Evolutionary conservation across 768 basidiomycete genomes (phyloP), one percentile per base, ranked within the genome.

Genomic region (Dioszegia hungarica): DNA sequence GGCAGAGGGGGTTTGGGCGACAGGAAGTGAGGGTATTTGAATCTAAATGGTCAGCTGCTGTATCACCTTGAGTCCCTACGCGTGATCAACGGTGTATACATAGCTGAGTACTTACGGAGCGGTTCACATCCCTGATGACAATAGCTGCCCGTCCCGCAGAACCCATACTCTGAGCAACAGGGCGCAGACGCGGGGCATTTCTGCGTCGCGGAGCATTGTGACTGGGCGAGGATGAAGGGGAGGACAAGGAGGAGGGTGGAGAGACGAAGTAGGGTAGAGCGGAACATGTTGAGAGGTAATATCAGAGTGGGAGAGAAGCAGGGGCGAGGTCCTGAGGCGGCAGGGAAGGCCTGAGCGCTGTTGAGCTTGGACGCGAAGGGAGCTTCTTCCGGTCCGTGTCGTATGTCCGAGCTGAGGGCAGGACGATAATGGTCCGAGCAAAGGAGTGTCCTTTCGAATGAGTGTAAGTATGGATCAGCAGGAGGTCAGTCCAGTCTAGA

Each of bases 51-150:
- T n/a, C n/a, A n/a, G n/a, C n/a, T n/a, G n/a, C n/a, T n/a, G n/a
- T n/a, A n/a, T n/a, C n/a, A n/a, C n/a, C n/a, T n/a, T n/a, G n/a
- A n/a, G n/a, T n/a, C n/a, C n/a, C n/a, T n/a, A n/a, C n/a, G n/a
- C n/a, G 5, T 20, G 25, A 19, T 54, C 39, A 54, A 40, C 39
- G 3, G 27, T 33, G 31, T 1, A 46, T 37, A 31, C n/a, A 33
- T 6, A 19, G 19, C 28, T 33, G 3, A 50, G 33, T 15, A 63
- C 54, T 25, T 27, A 58, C 79, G 76, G 28, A 89, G 79, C 19
- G 90, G 88, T 67, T 91, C 84, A 78, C 90, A 92, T n/a, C 90
- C 90, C 44, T 87, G 88, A 31, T 89, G 78, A 70, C 89, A 90
- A 73, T 84, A 90, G 8, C 57, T 65, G 40, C 78, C 78, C 33